Conservation (phyloP, 1,284 basidiomycete genomes). For the Cystobasidium slooffiae region DNA sequence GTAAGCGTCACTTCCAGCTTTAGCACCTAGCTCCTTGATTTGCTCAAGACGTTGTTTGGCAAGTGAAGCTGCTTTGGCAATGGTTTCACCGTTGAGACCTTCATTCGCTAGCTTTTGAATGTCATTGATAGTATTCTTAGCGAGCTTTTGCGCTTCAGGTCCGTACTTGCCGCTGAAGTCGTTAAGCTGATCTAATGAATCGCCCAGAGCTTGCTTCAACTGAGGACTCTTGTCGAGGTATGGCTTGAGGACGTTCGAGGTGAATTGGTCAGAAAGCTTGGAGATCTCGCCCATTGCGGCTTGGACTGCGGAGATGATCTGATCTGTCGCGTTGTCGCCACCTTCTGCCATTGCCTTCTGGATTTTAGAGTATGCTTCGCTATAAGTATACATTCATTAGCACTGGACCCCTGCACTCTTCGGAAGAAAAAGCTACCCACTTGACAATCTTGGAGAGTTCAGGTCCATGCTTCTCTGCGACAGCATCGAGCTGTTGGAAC, state of each 20-base stretch:
- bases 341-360: conserved; percentile 31
- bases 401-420: neutral
- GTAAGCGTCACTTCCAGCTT: conserved; percentile 51
- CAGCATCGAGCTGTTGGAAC: conserved; percentile 61
- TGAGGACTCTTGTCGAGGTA: conserved; percentile 51
- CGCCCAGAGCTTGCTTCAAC: conserved; percentile 48
- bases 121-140: conserved; percentile 48
- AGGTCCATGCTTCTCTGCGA: conserved; percentile 60
- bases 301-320: conserved; percentile 39
- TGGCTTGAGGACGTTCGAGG: conserved; percentile 41
- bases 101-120: conserved; percentile 46
- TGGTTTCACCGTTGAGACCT: conserved; percentile 50
- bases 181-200: conserved; percentile 48
- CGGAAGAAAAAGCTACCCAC: conserved; percentile 29
- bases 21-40: conserved; percentile 46
- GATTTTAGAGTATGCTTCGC: conserved; percentile 46
- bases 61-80: conserved; percentile 48
- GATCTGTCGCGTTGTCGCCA: conserved; percentile 39
- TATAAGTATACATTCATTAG: neutral
- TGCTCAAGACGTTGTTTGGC: conserved; percentile 48
- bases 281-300: conserved; percentile 44
- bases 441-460: conserved; percentile 60
- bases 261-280: conserved; percentile 48
- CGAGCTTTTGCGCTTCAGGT: conserved; percentile 50
- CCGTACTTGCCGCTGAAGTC: conserved; percentile 52